Evolutionary conservation across 1,139 yeast species (phyloP).

Genomic region (Taphrina flavorubra): DNA sequence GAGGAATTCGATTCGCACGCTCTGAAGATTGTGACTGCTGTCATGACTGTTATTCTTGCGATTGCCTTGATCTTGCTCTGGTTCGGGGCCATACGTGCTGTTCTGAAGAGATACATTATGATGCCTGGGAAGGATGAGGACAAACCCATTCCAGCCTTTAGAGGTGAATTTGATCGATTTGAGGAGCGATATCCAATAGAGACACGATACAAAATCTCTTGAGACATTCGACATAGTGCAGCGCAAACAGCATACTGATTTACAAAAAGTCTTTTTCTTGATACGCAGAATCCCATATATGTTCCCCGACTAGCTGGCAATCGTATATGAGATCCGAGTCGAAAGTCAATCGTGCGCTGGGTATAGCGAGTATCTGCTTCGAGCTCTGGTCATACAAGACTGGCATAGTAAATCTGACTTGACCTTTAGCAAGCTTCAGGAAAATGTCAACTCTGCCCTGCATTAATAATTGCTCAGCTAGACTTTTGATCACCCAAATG

Average conservation of each 20-base stretch:
- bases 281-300: not conserved
- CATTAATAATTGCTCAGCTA: not conserved
- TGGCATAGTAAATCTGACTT: constrained; percentile 30
- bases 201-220: constrained; percentile 3
- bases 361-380: constrained; percentile 17
- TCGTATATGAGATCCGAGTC: not conserved
- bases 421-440: constrained; percentile 12
- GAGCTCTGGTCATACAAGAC: constrained; percentile 1
- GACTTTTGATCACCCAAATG: not conserved
- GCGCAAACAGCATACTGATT: not conserved
- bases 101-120: constrained; percentile 23
- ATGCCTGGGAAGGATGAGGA: constrained; percentile 40
- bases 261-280: not conserved
- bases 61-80: constrained; percentile 19
- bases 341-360: constrained; percentile 16
- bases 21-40: constrained; percentile 27
- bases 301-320: constrained; percentile 6
- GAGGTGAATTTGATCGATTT: constrained; percentile 18
- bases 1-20: constrained; percentile 34
- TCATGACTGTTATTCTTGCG: constrained; percentile 24
- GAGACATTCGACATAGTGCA: not conserved
- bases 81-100: constrained; percentile 29
- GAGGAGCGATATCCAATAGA: constrained; percentile 16
- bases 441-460: not conserved
- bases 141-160: constrained; percentile 15